Evolutionary conservation across 1,139 yeast species (phyloP).

Genomic region (Scheffersomyces cryptocercus): DNA sequence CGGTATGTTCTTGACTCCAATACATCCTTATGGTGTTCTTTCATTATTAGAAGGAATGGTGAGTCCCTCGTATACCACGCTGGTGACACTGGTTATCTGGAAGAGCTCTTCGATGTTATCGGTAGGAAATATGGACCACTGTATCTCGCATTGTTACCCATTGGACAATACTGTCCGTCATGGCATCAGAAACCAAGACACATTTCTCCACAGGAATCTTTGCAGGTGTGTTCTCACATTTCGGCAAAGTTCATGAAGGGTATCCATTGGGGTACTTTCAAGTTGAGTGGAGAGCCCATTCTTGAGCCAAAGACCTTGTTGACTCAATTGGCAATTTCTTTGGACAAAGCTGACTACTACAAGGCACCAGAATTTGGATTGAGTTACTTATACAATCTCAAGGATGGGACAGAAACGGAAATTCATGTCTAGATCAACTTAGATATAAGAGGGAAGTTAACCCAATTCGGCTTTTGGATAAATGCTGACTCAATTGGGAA

Average conservation of each 20-base stretch:
- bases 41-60: constrained; percentile 63
- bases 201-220: constrained; percentile 76
- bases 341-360: constrained; percentile 21
- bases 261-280: constrained; percentile 95
- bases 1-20: constrained; percentile 76
- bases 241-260: constrained; percentile 70
- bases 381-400: constrained; percentile 40
- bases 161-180: constrained; percentile 93
- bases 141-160: constrained; percentile 74
- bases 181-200: constrained; percentile 95
- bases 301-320: constrained; percentile 68
- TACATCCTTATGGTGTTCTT: constrained; percentile 85
- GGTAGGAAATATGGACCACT: constrained; percentile 65
- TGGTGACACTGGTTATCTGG: constrained; percentile 90
- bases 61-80: constrained; percentile 82
- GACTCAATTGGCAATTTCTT: constrained; percentile 21
- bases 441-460: too few species aligned
- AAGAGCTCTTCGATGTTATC: constrained; percentile 67
- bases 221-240: constrained; percentile 65
- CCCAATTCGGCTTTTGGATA: too few species aligned
- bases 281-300: constrained; percentile 83
- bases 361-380: constrained; percentile 45
- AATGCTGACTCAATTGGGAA: too few species aligned
- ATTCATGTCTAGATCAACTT: neutral
- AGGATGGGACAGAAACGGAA: constrained; percentile 4